phyloP scores from a whole-genome alignment of 2,329 filamentous ascomycete genomes.

The Aschersonia sp. region DNA sequence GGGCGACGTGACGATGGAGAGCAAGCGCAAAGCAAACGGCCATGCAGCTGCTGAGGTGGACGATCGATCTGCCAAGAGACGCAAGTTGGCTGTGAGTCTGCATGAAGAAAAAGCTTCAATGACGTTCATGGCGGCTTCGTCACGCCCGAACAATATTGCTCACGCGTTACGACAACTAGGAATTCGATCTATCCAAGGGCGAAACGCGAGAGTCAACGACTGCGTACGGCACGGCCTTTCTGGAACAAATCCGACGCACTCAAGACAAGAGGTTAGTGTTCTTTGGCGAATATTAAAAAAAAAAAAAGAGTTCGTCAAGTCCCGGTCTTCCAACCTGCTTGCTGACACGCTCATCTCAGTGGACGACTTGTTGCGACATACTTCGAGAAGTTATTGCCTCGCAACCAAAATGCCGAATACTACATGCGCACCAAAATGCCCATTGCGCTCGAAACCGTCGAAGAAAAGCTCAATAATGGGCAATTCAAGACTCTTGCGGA shows the following conservation, averaged over 20 bases:
- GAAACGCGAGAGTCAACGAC: constrained; percentile 58
- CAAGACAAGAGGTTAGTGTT: constrained; percentile 60
- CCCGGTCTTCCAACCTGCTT: not conserved
- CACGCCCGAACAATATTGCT: not conserved
- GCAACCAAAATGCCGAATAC: constrained; percentile 55
- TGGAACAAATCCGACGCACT: constrained; percentile 61
- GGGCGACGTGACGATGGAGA: constrained; percentile 30
- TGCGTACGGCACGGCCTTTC: constrained; percentile 55
- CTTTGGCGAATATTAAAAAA: constrained; percentile 13
- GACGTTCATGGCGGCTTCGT: not conserved
- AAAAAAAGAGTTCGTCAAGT: no score
- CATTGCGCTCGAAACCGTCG: constrained; percentile 63
- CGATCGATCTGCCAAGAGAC: constrained; percentile 41
- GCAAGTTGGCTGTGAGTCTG: constrained; percentile 33
- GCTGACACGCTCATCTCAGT: constrained; percentile 20
- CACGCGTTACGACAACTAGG: constrained; percentile 9
- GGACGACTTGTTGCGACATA: constrained; percentile 60
- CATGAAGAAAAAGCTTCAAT: not conserved
- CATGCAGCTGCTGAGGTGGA: constrained; percentile 28
- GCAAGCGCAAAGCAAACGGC: constrained; percentile 41
- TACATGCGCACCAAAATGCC: constrained; percentile 66
- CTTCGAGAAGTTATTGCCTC: constrained; percentile 59
- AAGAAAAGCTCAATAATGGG: constrained; percentile 55
- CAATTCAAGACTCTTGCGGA: constrained; percentile 58
- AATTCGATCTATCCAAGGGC: constrained; percentile 34